These are phyloP conservation scores for Echria macrotheca DNA, from an alignment of 495 filamentous ascomycete genomes.

Conservation along the genomic window DNA sequence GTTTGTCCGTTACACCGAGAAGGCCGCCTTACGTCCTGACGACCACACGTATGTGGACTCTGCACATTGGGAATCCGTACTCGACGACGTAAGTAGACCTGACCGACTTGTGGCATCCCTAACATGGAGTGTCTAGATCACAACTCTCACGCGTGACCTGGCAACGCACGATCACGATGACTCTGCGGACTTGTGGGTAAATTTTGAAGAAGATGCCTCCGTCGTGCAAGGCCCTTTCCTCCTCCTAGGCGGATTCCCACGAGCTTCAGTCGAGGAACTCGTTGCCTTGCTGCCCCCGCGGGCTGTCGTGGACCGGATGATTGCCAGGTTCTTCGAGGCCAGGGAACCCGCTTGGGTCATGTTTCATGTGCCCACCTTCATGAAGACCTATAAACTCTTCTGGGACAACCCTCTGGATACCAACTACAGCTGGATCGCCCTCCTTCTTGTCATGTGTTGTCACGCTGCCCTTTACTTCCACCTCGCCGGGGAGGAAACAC, in stretches of 20 bases:
- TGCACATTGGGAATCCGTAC: slow-evolving; percentile 46
- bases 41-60: slow-evolving; percentile 46
- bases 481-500: slow-evolving; percentile 20
- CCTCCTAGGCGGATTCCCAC: slow-evolving; percentile 35
- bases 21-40: slow-evolving; percentile 28
- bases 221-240: slow-evolving; percentile 31
- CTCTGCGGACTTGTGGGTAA: slow-evolving; percentile 20
- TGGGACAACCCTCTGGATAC: slow-evolving; percentile 21
- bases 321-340: slow-evolving; percentile 42
- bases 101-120: background rate
- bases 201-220: slow-evolving; percentile 20
- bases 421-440: slow-evolving; percentile 24
- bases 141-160: slow-evolving; percentile 19
- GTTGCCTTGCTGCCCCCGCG: slow-evolving; percentile 38
- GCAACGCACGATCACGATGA: slow-evolving; percentile 16
- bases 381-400: slow-evolving; percentile 30
- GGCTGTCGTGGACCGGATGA: slow-evolving; percentile 37
- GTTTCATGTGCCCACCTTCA: slow-evolving; percentile 43
- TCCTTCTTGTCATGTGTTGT: slow-evolving; percentile 28
- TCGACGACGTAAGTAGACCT: slow-evolving; percentile 39
- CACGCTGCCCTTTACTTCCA: slow-evolving; percentile 20
- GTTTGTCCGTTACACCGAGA: slow-evolving; percentile 9
- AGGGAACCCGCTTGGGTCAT: slow-evolving; percentile 38
- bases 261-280: slow-evolving; percentile 33
- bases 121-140: slow-evolving; percentile 18